Evolutionary conservation across 2,329 filamentous ascomycete species (phyloP).

Genomic region (Passalora sequoiae): DNA sequence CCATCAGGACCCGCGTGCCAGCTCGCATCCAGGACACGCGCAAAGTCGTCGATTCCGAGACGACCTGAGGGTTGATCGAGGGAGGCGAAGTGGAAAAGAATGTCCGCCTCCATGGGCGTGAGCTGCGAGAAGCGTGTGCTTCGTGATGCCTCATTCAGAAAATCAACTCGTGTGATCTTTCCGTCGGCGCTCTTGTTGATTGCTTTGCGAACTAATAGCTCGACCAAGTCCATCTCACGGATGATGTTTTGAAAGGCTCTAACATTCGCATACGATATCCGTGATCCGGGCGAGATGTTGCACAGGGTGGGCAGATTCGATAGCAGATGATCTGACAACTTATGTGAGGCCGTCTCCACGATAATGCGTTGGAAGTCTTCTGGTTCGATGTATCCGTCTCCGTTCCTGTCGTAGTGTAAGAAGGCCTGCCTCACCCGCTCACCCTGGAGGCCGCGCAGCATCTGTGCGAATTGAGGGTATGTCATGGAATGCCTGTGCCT

Average conservation of each 20-base stretch:
- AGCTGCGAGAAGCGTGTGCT: slow-evolving; percentile 92
- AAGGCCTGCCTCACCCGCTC: slow-evolving; percentile 96
- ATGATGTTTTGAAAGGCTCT: slow-evolving; percentile 98
- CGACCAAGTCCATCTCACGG: slow-evolving; percentile 94
- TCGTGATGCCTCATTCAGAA: slow-evolving; percentile 86
- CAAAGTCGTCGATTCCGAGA: slow-evolving; percentile 76
- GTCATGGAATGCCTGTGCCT: slow-evolving; percentile 86
- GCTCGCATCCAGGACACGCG: slow-evolving; percentile 88
- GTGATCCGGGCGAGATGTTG: slow-evolving; percentile 86
- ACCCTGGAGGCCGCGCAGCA: slow-evolving; percentile 92
- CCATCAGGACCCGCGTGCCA: slow-evolving; percentile 61
- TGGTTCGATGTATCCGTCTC: slow-evolving; percentile 90
- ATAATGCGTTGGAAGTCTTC: slow-evolving; percentile 97
- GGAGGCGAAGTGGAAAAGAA: slow-evolving; percentile 96
- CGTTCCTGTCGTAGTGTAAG: slow-evolving; percentile 81
- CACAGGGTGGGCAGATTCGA: slow-evolving; percentile 87
- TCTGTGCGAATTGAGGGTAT: slow-evolving; percentile 95
- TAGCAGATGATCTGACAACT: slow-evolving; percentile 92
- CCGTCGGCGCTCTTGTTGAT: slow-evolving; percentile 77
- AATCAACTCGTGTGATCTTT: slow-evolving; percentile 90
- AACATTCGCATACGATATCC: slow-evolving; percentile 96
- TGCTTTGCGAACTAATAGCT: slow-evolving; percentile 85
- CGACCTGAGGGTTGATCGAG: slow-evolving; percentile 84
- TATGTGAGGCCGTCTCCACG: slow-evolving; percentile 84
- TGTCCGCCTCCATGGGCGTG: slow-evolving; percentile 97